These are phyloP conservation scores for Xylariaceae sp. DNA, from an alignment of 2,329 filamentous ascomycete species.

Conservation along the genomic window DNA sequence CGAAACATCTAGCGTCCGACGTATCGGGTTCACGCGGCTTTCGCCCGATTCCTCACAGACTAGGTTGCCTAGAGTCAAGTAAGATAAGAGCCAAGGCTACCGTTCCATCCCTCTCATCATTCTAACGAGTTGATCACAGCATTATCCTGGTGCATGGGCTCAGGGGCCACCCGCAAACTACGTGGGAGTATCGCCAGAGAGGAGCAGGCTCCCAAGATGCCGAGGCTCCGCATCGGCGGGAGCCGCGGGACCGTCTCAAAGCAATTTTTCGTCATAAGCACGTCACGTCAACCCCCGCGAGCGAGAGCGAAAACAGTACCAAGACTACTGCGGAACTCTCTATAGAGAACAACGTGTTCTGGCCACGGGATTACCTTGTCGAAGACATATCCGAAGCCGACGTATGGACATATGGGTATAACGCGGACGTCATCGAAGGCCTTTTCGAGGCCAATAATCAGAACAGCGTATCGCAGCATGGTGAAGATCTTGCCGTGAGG, in stretches of 20 bases:
- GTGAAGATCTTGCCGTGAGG: slow-evolving; percentile 29
- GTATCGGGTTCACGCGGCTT: slow-evolving; percentile 8
- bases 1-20: neutral
- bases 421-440: slow-evolving; percentile 36
- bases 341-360: neutral
- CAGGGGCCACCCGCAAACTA: slow-evolving; percentile 3
- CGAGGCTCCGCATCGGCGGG: neutral
- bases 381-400: slow-evolving; percentile 29
- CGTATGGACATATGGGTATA: slow-evolving; percentile 41
- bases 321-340: neutral
- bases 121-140: neutral
- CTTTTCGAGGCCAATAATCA: slow-evolving; percentile 37
- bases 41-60: neutral
- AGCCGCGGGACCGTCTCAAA: neutral
- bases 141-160: slow-evolving; percentile 6
- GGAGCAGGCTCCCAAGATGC: neutral
- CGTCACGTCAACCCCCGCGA: neutral
- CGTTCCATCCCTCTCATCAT: neutral
- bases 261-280: neutral
- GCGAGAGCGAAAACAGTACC: neutral
- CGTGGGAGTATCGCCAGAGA: neutral
- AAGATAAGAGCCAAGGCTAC: no score
- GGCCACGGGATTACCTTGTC: slow-evolving; percentile 22
- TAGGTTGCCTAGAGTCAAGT: slow-evolving; percentile 5
- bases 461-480: slow-evolving; percentile 38